Conservation (phyloP, 164 flowering plant genomes). For the Kalanchoe fedtschenkoi region DNA sequence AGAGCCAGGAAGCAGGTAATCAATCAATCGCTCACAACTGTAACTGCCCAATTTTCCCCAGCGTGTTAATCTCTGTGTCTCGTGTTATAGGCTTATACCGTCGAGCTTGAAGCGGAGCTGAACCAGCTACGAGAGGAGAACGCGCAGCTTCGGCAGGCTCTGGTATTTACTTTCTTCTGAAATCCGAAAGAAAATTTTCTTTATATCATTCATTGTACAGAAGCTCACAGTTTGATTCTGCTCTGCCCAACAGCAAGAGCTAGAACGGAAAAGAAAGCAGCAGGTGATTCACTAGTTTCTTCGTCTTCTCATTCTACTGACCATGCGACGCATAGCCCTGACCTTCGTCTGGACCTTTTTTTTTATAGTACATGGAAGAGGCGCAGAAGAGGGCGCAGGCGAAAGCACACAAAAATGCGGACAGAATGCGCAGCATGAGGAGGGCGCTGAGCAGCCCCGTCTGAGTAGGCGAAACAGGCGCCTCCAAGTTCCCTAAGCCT, state of each 20-base stretch:
- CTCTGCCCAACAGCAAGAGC: conserved; percentile 38
- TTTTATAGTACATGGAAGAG: conserved; percentile 35
- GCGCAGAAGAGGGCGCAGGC: conserved; percentile 22
- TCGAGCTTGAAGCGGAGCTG: conserved; percentile 85
- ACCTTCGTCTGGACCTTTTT: neutral
- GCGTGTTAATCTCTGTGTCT: too few relatives aligned
- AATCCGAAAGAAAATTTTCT: neutral
- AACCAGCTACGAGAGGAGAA: conserved; percentile 85
- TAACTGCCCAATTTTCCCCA: too few relatives aligned
- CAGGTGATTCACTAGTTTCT: conserved; percentile 30
- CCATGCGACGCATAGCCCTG: neutral
- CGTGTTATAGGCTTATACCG: conserved; percentile 72
- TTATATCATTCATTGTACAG: neutral
- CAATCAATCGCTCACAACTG: neutral
- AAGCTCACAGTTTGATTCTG: neutral
- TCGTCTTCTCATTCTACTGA: neutral
- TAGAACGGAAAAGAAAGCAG: conserved; percentile 45
- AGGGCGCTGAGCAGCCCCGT: conserved; percentile 35
- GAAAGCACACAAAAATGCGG: conserved; percentile 25
- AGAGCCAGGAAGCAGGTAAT: conserved; percentile 86
- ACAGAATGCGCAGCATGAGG: conserved; percentile 29
- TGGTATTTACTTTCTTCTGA: conserved; percentile 26
- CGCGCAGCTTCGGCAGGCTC: conserved; percentile 45
- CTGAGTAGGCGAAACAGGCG: neutral
- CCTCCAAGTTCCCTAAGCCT: neutral